These are phyloP conservation scores for Colletotrichum somersetense DNA, from an alignment of 2,329 filamentous ascomycete species.

Conservation along the genomic window DNA sequence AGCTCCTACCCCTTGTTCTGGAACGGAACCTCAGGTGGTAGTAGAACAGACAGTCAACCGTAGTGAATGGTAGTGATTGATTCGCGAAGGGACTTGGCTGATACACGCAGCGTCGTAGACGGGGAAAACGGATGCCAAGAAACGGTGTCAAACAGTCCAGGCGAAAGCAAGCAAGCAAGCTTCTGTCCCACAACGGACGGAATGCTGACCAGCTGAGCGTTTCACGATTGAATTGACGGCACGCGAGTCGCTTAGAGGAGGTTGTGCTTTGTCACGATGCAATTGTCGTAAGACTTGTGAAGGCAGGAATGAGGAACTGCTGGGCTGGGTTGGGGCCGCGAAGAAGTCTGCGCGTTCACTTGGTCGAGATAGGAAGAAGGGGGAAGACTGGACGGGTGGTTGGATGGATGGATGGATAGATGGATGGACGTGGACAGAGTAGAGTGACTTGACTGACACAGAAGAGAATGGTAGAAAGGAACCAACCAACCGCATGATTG, in stretches of 20 bases:
- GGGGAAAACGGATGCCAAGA: conserved; percentile 33
- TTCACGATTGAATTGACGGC: not conserved
- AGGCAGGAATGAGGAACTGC: conserved; percentile 1
- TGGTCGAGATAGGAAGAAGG: conserved; percentile 13
- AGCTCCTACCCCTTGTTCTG: conserved; percentile 25
- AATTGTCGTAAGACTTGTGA: conserved; percentile 23
- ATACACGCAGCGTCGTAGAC: conserved; percentile 37
- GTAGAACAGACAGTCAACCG: not conserved
- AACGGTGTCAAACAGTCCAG: conserved; percentile 26
- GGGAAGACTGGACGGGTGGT: not conserved
- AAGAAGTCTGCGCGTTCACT: conserved; percentile 27
- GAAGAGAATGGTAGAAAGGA: not conserved
- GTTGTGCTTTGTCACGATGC: not conserved
- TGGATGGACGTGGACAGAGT: not conserved
- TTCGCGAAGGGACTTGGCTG: conserved; percentile 37
- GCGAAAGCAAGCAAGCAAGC: not conserved
- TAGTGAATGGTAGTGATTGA: conserved; percentile 27
- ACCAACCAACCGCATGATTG: not conserved
- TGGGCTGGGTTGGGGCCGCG: conserved; percentile 2
- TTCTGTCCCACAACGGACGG: conserved; percentile 6
- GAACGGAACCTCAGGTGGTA: not conserved
- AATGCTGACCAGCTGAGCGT: conserved; percentile 4
- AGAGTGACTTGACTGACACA: not conserved
- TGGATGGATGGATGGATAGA: too few species aligned
- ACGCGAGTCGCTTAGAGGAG: not conserved